Evolutionary conservation across 495 filamentous ascomycete species (phyloP).

Genomic region (Oidiodendron maius): DNA sequence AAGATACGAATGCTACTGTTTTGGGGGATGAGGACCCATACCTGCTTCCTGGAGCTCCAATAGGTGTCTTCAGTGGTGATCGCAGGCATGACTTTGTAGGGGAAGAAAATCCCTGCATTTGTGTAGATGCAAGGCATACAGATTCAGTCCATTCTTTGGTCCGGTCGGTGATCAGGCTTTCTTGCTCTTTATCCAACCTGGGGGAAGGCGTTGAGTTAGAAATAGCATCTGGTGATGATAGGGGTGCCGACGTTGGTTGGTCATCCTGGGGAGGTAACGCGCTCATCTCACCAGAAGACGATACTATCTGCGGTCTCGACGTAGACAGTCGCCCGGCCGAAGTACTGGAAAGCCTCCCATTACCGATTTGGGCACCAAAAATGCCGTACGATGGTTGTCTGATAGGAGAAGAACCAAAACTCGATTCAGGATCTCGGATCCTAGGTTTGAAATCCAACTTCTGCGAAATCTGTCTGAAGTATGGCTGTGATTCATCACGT

Average conservation of each 20-base stretch:
- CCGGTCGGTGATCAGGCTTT: neutral
- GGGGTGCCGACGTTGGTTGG: neutral
- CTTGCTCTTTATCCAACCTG: slow-evolving; percentile 12
- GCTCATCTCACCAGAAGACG: slow-evolving; percentile 11
- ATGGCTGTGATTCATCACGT: neutral
- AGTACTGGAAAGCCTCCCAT: neutral
- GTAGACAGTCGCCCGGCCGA: slow-evolving; percentile 1
- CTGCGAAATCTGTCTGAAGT: slow-evolving; percentile 31
- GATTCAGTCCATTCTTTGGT: slow-evolving; percentile 19
- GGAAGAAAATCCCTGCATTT: slow-evolving; percentile 24
- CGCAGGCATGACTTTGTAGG: slow-evolving; percentile 46
- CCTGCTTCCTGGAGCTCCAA: neutral
- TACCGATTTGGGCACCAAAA: slow-evolving; percentile 1
- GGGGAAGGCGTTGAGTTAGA: slow-evolving; percentile 1
- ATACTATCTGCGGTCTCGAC: slow-evolving; percentile 6
- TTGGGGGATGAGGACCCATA: slow-evolving; percentile 10
- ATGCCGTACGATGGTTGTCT: slow-evolving; percentile 2
- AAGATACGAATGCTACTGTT: slow-evolving; percentile 21
- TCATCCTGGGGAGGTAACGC: neutral
- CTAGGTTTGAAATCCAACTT: slow-evolving; percentile 44
- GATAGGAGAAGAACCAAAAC: slow-evolving; percentile 6
- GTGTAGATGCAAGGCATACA: neutral
- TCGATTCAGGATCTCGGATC: slow-evolving; percentile 16
- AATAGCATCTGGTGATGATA: slow-evolving; percentile 3
- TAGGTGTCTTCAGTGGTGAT: slow-evolving; percentile 38